Evolutionary conservation across 2,329 filamentous ascomycete genomes (phyloP).

Genomic region (Fonsecaea erecta): DNA sequence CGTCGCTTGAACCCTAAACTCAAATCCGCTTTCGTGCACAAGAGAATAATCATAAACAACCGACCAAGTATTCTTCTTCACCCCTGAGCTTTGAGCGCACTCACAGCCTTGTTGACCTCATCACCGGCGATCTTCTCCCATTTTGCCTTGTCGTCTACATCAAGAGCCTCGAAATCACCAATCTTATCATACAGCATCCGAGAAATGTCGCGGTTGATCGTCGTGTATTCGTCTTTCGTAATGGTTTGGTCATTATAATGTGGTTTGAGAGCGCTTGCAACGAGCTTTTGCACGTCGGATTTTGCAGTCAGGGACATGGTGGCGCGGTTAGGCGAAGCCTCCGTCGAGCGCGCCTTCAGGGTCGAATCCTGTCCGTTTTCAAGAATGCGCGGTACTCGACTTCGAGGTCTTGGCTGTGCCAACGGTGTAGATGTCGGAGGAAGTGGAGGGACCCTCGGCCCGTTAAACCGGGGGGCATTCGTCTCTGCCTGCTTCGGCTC

Average conservation of each 20-base stretch:
- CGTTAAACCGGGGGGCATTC: slow-evolving; percentile 14
- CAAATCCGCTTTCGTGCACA: slow-evolving; percentile 14
- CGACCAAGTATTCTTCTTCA: slow-evolving; percentile 9
- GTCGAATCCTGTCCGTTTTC: slow-evolving; percentile 46
- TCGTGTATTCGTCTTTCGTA: slow-evolving; percentile 86
- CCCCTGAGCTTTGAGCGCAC: slow-evolving; percentile 33
- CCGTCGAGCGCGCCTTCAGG: slow-evolving; percentile 57
- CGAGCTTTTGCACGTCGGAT: slow-evolving; percentile 84
- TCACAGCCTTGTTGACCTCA: slow-evolving; percentile 74
- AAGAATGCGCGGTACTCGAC: slow-evolving; percentile 33
- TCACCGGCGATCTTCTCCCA: slow-evolving; percentile 78
- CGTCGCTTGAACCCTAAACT: slow-evolving; percentile 16
- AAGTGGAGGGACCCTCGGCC: slow-evolving; percentile 6
- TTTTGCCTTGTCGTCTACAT: slow-evolving; percentile 67
- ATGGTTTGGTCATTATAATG: slow-evolving; percentile 79
- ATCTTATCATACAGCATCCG: slow-evolving; percentile 79
- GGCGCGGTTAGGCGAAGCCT: slow-evolving; percentile 70
- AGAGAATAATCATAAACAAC: slow-evolving; percentile 6
- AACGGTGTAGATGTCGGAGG: slow-evolving; percentile 19
- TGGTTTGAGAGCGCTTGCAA: slow-evolving; percentile 79
- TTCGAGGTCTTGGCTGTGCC: slow-evolving; percentile 34
- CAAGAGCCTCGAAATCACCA: slow-evolving; percentile 61
- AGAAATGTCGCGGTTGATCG: slow-evolving; percentile 88
- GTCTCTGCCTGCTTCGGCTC: slow-evolving; percentile 25
- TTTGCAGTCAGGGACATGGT: slow-evolving; percentile 80